Percentiles rank a stretch among this genome's conserved stretches.
Evolutionary conservation across 768 basidiomycete species (phyloP).

Genomic region (Phaffia australis): DNA sequence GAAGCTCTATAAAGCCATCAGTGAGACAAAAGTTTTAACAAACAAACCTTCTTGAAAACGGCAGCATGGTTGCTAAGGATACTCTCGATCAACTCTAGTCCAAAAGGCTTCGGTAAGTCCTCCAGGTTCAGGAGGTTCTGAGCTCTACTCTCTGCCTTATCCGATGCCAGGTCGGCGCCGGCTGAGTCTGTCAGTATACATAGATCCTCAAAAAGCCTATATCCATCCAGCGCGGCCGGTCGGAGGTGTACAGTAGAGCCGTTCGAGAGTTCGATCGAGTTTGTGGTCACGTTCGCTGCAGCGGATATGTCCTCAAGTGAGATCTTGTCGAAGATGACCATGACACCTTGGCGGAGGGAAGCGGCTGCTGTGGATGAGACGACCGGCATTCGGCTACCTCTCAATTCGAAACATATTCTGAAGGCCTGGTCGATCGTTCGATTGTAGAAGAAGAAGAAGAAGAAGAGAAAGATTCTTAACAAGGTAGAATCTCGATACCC

Average conservation of each 20-base stretch:
- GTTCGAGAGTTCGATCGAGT: slow-evolving; percentile 47
- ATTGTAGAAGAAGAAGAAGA: background rate
- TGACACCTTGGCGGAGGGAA: slow-evolving; percentile 85
- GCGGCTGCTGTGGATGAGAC: slow-evolving; percentile 96
- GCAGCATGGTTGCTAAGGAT: slow-evolving; percentile 83
- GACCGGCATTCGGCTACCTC: slow-evolving; percentile 89
- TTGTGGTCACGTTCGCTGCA: slow-evolving; percentile 40
- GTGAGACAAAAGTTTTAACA: background rate
- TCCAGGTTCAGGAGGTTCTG: slow-evolving; percentile 73
- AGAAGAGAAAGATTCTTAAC: no score
- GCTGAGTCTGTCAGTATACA: slow-evolving; percentile 62
- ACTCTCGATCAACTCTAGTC: slow-evolving; percentile 93
- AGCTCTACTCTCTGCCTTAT: slow-evolving; percentile 42
- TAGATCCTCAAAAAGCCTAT: slow-evolving; percentile 79
- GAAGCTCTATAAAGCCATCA: background rate
- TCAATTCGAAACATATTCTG: slow-evolving; percentile 85
- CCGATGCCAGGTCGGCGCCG: slow-evolving; percentile 12
- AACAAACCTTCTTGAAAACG: slow-evolving; percentile 64
- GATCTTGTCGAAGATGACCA: slow-evolving; percentile 96
- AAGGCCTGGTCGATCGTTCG: slow-evolving; percentile 50
- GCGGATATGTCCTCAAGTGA: slow-evolving; percentile 55
- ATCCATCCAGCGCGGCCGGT: slow-evolving; percentile 72
- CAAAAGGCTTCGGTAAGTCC: slow-evolving; percentile 80
- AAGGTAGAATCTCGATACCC: no score
- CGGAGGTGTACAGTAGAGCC: slow-evolving; percentile 54